phyloP scores from a whole-genome alignment of 371 early-diverging fungal species.

The Saksenaea vasiformis region DNA sequence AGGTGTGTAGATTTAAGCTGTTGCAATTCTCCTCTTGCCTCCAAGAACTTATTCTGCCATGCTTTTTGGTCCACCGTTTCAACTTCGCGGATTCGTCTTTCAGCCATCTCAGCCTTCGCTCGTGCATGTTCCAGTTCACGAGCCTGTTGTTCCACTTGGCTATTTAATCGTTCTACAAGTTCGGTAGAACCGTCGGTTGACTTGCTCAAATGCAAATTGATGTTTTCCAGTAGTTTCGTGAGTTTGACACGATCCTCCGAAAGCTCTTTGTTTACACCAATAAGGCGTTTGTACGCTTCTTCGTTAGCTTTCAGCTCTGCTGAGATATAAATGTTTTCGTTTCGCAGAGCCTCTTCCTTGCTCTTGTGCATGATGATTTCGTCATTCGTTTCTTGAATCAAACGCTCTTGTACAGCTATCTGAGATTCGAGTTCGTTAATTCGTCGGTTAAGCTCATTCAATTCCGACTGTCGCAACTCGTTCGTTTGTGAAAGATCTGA shows the following conservation, averaged over 20 bases:
- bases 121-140: constrained; percentile 12
- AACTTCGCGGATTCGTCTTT: constrained; percentile 12
- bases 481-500: neutral
- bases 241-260: constrained; percentile 14
- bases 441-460: constrained; percentile 8
- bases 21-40: constrained; percentile 11
- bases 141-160: neutral
- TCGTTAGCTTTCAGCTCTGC: constrained; percentile 17
- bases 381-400: constrained; percentile 14
- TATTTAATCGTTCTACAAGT: constrained; percentile 8
- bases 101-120: constrained; percentile 8
- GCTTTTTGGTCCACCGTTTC: constrained; percentile 12
- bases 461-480: constrained; percentile 10
- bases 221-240: constrained; percentile 10
- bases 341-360: constrained; percentile 11
- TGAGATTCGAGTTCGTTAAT: constrained; percentile 11
- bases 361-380: constrained; percentile 9
- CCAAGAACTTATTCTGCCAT: constrained; percentile 19
- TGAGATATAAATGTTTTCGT: constrained; percentile 12
- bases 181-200: constrained; percentile 2
- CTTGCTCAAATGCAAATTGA: constrained; percentile 6
- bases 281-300: constrained; percentile 16
- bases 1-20: constrained; percentile 6
- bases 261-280: constrained; percentile 17
- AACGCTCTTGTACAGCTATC: constrained; percentile 9